Percentiles rank a stretch among this genome's conserved stretches.
These are phyloP conservation scores for peach (Prunus persica) DNA, from an alignment of 306 rosid genomes.

Conservation along the genomic window DNA sequence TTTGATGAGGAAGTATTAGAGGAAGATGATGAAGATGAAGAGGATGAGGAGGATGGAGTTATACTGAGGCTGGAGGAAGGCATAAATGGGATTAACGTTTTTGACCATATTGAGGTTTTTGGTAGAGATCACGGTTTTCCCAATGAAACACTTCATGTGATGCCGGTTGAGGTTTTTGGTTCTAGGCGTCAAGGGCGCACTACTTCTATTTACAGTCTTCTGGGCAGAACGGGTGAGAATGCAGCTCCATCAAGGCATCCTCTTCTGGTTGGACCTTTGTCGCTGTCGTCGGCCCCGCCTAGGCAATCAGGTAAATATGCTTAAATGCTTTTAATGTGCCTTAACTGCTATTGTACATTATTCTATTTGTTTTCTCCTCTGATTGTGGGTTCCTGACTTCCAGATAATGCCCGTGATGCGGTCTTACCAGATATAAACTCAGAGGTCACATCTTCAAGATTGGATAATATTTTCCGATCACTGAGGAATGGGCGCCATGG, in stretches of 20 bases:
- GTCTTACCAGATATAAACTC: conserved; percentile 48
- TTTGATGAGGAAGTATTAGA: conserved; percentile 92
- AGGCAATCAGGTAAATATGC: conserved; percentile 56
- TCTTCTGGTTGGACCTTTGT: conserved; percentile 79
- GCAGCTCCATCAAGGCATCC: conserved; percentile 84
- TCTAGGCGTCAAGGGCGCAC: conserved; percentile 95
- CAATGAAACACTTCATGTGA: conserved; percentile 84
- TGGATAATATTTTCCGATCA: conserved; percentile 85
- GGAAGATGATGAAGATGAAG: conserved; percentile 95
- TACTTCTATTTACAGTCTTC: conserved; percentile 89
- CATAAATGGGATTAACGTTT: conserved; percentile 90
- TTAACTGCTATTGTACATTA: not conserved
- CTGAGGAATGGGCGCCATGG: conserved; percentile 95
- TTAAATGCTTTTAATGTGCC: not conserved
- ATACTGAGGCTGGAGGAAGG: conserved; percentile 95
- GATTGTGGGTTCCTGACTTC: conserved; percentile 12
- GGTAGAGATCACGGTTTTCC: conserved; percentile 84
- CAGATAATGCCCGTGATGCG: conserved; percentile 42
- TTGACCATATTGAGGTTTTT: conserved; percentile 92
- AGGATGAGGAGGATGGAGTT: conserved; percentile 93
- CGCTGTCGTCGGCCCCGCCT: conserved; percentile 42
- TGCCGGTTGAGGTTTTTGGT: conserved; percentile 97
- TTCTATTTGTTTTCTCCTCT: not conserved
- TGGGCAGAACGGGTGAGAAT: conserved; percentile 85
- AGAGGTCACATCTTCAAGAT: conserved; percentile 63